Evolutionary conservation across 208 protist species (phyloP), one percentile per base, ranked within the genome.

Genomic region (Endotrypanum monterogeii): DNA sequence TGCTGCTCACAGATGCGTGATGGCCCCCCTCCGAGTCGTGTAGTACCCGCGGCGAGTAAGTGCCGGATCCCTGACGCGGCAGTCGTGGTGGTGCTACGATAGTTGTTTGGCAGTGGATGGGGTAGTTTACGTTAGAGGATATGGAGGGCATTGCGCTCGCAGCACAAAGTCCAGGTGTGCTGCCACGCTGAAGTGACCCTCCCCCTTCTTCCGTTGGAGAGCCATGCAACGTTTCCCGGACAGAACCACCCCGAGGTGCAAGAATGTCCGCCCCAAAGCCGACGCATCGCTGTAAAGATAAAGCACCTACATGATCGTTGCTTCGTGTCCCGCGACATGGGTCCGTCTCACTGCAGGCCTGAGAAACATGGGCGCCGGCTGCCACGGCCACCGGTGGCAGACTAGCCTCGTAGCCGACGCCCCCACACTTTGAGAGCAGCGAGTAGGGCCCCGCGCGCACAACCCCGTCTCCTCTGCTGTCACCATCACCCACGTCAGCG

Each of bases 261-360:
- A 0, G 23, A 35, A 28, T 50, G 20, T 61, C 67, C 16, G n/a
- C 41, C 20, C 44, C 79, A 35, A 76, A 83, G 69, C 66, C 69
- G 46, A 76, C 73, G 46, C 76, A 70, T 5, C 70, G 74, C 41
- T 44, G 73, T 9, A 70, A 71, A 28, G 67, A 78, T 3, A 23
- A 46, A 14, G 54, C 32, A 0, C 46, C 37, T 32, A 41, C 14
- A 11, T 72, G 73, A 2, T 18, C 35, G 56, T 56, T 58, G 32
- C 37, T 8, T 2, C 44, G 8, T 0, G 32, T 18, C 18, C 54
- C 39, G 37, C 18, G 25, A 28, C 25, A 44, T n/a, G 37, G 48
- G 72, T 28, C 12, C 7, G 9, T 63, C 72, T 32, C 37, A 44
- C 63, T 32, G 52, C 61, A 51, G 28, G 5, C 2, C 39, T 20